Evolutionary conservation across 1,139 yeast genomes (phyloP).

Genomic region (Protomyces gravidus): DNA sequence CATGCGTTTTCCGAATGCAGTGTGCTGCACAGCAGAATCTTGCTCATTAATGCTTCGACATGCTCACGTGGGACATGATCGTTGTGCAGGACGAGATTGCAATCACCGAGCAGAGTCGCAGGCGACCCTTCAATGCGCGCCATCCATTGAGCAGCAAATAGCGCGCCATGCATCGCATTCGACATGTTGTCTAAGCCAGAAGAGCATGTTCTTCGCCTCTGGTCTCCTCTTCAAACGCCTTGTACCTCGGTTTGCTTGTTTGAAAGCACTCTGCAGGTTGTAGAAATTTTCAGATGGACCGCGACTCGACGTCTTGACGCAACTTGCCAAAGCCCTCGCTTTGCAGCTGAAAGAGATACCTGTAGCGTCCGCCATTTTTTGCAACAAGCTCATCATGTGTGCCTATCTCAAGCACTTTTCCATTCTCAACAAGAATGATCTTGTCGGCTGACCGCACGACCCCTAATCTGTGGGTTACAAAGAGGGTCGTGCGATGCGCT

Average conservation of each 20-base stretch:
- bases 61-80: neutral
- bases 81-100: neutral
- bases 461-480: slow-evolving; percentile 91
- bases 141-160: neutral
- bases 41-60: neutral
- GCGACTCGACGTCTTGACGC: neutral
- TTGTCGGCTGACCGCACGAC: slow-evolving; percentile 89
- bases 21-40: neutral
- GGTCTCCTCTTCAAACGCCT: no score
- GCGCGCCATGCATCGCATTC: neutral
- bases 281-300: neutral
- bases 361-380: slow-evolving; percentile 42
- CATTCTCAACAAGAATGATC: slow-evolving; percentile 80
- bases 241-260: no score
- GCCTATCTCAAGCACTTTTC: slow-evolving; percentile 82
- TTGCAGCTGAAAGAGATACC: slow-evolving; percentile 4
- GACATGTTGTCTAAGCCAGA: neutral
- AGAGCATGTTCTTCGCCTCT: no score
- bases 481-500: slow-evolving; percentile 71
- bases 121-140: neutral
- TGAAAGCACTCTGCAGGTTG: no score
- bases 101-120: neutral
- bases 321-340: slow-evolving; percentile 5
- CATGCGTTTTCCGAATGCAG: neutral
- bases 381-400: slow-evolving; percentile 65